These are phyloP conservation scores for Aspergillus kassunensis DNA, from an alignment of 495 filamentous ascomycete species.

Conservation along the genomic window DNA sequence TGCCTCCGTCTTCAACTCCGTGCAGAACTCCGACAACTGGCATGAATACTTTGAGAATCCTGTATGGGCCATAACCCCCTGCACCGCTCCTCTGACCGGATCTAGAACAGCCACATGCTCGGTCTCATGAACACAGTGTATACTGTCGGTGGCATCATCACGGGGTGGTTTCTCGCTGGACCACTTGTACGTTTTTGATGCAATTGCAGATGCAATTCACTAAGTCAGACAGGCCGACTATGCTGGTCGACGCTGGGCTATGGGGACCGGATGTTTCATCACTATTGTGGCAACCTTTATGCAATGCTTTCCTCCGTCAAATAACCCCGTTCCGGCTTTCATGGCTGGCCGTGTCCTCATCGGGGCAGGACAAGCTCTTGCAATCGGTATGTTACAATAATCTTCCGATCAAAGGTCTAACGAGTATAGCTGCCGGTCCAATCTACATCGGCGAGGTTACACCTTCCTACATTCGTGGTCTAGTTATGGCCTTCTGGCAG, in stretches of 20 bases:
- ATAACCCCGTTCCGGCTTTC: conserved; percentile 51
- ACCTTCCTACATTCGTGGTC: conserved; percentile 54
- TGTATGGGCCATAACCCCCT: background rate
- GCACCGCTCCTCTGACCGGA: background rate
- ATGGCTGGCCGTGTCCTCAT: conserved; percentile 60
- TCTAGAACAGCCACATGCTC: conserved; percentile 40
- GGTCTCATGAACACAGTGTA: conserved; percentile 60
- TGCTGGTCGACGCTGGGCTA: conserved; percentile 53
- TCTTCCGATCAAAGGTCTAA: too few relatives aligned
- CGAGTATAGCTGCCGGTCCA: conserved; percentile 46
- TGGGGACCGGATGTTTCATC: conserved; percentile 52
- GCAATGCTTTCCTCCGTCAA: conserved; percentile 53
- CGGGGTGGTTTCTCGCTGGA: conserved; percentile 48
- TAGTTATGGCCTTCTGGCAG: conserved; percentile 64
- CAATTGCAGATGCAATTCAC: too few relatives aligned
- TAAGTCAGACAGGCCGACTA: conserved; percentile 47
- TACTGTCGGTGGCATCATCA: conserved; percentile 58
- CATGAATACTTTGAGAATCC: conserved; percentile 45
- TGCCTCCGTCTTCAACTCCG: conserved; percentile 62
- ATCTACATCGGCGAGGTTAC: conserved; percentile 61
- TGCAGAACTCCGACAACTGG: conserved; percentile 58
- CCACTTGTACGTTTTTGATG: too few relatives aligned
- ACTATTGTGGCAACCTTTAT: conserved; percentile 60
- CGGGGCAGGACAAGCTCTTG: conserved; percentile 61
- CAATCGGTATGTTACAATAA: conserved; percentile 57